A percentile compares a stretch with the other conserved stretches of the same genome.
These are phyloP conservation scores for Macroventuria anomochaeta DNA, from an alignment of 2,329 filamentous ascomycete genomes.

Conservation along the genomic window DNA sequence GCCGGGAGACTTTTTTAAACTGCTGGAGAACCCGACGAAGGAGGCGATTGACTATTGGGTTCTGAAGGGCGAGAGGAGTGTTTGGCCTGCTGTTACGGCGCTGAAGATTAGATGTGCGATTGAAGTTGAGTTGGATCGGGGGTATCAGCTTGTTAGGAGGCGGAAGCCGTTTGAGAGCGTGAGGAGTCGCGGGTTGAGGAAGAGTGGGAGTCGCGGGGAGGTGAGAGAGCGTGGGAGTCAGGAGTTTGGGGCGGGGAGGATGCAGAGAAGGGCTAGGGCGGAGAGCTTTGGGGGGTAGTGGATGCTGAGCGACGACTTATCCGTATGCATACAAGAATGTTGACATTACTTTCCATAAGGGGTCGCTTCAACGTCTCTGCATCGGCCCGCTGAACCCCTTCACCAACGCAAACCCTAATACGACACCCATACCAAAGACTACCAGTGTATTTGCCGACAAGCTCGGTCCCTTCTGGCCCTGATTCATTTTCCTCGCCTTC, in stretches of 20 bases:
- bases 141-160: constrained; percentile 79
- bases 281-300: constrained; percentile 35
- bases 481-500: constrained; percentile 11
- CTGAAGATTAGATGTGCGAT: constrained; percentile 82
- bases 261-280: constrained; percentile 31
- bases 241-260: constrained; percentile 10
- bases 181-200: constrained; percentile 25
- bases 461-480: background rate
- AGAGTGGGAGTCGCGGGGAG: constrained; percentile 33
- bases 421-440: constrained; percentile 8
- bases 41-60: constrained; percentile 86
- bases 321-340: background rate
- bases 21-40: constrained; percentile 83
- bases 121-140: constrained; percentile 84
- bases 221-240: constrained; percentile 20
- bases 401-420: constrained; percentile 6
- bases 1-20: constrained; percentile 72
- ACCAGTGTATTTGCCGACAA: background rate
- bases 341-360: background rate
- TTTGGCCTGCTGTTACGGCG: constrained; percentile 88
- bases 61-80: constrained; percentile 78
- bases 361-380: background rate
- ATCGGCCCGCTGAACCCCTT: constrained; percentile 3
- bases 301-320: background rate
- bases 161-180: constrained; percentile 50